These are phyloP conservation scores for Penicillium parvum DNA, from an alignment of 495 filamentous ascomycete genomes.

Conservation along the genomic window DNA sequence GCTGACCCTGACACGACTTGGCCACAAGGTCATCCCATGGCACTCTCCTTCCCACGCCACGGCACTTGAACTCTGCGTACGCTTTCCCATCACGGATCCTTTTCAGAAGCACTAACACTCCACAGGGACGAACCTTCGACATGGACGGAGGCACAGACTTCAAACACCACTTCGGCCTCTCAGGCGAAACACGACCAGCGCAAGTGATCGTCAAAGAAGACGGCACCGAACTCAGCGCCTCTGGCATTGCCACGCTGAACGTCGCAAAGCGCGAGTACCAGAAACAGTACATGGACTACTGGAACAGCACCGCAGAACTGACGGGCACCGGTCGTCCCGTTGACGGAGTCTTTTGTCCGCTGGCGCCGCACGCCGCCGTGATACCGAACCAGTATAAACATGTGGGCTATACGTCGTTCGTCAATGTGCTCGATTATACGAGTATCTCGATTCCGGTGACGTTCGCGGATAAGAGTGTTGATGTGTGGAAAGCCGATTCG, in stretches of 20 bases:
- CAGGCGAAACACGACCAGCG: constrained; percentile 47
- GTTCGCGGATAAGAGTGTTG: constrained; percentile 48
- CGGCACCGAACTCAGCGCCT: constrained; percentile 34
- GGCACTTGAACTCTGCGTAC: constrained; percentile 31
- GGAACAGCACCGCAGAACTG: constrained; percentile 53
- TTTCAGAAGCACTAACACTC: not conserved
- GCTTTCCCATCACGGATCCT: not conserved
- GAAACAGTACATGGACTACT: constrained; percentile 66
- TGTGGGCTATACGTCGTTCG: constrained; percentile 48
- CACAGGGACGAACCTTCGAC: constrained; percentile 26
- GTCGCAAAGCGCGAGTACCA: constrained; percentile 55
- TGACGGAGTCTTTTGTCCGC: constrained; percentile 49
- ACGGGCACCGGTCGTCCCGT: constrained; percentile 56
- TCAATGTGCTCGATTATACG: constrained; percentile 58
- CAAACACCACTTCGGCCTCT: constrained; percentile 45
- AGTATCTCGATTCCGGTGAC: constrained; percentile 56
- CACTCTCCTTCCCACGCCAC: constrained; percentile 47
- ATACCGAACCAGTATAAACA: constrained; percentile 44
- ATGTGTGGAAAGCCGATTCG: constrained; percentile 36
- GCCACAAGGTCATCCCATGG: constrained; percentile 58
- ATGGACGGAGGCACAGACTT: constrained; percentile 51
- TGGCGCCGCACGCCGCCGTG: constrained; percentile 45
- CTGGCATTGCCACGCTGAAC: constrained; percentile 50
- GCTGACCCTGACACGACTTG: constrained; percentile 44
- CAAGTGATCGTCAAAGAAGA: constrained; percentile 31